phyloP scores from a whole-genome alignment of 306 rosid genomes.

The Rosa lucieae region DNA sequence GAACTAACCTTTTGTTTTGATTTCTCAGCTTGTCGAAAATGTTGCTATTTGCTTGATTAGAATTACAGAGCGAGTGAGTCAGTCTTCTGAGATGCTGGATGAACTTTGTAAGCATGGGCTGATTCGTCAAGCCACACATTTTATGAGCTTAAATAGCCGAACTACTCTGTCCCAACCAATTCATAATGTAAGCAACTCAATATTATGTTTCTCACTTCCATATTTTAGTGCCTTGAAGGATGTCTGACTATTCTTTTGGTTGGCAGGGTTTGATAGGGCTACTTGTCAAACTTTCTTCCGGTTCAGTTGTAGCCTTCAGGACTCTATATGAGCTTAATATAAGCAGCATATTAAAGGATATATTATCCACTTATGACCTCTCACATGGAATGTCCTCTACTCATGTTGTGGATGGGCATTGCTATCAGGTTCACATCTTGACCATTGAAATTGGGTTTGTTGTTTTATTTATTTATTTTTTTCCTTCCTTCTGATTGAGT shows the following conservation, averaged over 20 bases:
- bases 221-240: slow-evolving; percentile 25
- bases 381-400: slow-evolving; percentile 71
- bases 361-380: slow-evolving; percentile 62
- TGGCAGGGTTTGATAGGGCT: slow-evolving; percentile 85
- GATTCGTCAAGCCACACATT: slow-evolving; percentile 67
- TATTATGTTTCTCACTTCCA: slow-evolving; percentile 14
- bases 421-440: slow-evolving; percentile 67
- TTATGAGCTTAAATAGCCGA: slow-evolving; percentile 63
- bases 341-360: slow-evolving; percentile 68
- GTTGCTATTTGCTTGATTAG: slow-evolving; percentile 80
- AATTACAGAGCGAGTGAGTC: slow-evolving; percentile 65
- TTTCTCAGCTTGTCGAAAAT: slow-evolving; percentile 81
- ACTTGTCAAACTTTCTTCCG: slow-evolving; percentile 80
- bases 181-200: slow-evolving; percentile 55
- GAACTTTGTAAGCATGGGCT: slow-evolving; percentile 80
- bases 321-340: slow-evolving; percentile 74
- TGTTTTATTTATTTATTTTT: neutral
- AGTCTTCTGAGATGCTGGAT: slow-evolving; percentile 77
- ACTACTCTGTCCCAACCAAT: slow-evolving; percentile 58
- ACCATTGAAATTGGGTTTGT: slow-evolving; percentile 6
- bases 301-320: slow-evolving; percentile 77
- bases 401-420: slow-evolving; percentile 64
- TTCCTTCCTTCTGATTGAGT: neutral
- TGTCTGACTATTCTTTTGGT: slow-evolving; percentile 31
- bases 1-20: slow-evolving; percentile 16